phyloP scores from a whole-genome alignment of 2,329 filamentous ascomycete species.

The Fusarium aywerte region DNA sequence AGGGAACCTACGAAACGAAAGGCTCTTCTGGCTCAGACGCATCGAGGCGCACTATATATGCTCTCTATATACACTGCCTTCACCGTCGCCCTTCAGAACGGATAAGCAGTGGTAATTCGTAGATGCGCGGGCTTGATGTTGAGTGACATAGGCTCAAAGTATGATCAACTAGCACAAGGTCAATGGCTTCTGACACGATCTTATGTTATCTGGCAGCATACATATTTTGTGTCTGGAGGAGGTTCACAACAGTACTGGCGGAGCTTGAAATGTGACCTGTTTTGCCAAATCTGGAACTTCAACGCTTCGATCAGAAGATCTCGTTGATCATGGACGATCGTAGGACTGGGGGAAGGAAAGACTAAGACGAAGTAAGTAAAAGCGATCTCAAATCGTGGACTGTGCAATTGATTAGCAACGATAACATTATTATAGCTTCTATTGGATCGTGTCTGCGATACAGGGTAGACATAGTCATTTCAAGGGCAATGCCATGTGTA shows the following conservation, averaged over 20 bases:
- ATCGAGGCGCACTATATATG: background rate
- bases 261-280: background rate
- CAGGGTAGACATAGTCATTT: background rate
- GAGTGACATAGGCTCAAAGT: background rate
- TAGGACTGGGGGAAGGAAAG: background rate
- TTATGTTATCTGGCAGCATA: background rate
- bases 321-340: constrained; percentile 8
- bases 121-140: background rate
- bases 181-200: too few relatives aligned
- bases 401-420: background rate
- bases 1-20: background rate
- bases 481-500: background rate
- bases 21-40: background rate
- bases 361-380: background rate
- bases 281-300: background rate
- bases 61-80: background rate
- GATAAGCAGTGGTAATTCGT: background rate
- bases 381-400: background rate
- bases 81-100: background rate
- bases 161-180: background rate
- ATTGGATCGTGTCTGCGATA: background rate
- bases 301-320: background rate
- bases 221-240: background rate
- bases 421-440: background rate
- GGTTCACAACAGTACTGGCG: background rate